phyloP scores from a whole-genome alignment of 139 green algal genomes.

The Nannochloris sp. region DNA sequence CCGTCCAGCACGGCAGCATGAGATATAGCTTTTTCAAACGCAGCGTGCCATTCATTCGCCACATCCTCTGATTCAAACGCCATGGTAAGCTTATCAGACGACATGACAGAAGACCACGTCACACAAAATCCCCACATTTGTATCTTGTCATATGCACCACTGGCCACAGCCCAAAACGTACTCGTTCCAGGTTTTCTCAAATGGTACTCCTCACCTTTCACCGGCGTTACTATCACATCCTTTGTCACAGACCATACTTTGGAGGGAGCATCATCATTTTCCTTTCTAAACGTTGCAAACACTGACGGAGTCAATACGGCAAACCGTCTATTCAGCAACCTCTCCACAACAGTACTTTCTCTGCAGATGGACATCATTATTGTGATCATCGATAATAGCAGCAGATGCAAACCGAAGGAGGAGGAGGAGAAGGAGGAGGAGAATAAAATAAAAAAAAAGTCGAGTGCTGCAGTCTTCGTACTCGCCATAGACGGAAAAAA shows the following conservation, averaged over 20 bases:
- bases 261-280: not conserved
- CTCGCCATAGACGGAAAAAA: no score
- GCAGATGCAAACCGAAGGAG: no score
- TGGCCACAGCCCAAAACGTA: conserved; percentile 24
- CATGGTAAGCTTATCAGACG: conserved; percentile 7
- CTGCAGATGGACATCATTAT: no score
- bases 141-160: conserved; percentile 11
- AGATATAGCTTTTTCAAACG: conserved; percentile 12
- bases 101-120: not conserved
- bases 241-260: conserved; percentile 24
- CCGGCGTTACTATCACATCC: conserved; percentile 1
- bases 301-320: conserved; percentile 10
- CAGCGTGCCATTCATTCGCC: conserved; percentile 16
- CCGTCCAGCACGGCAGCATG: not conserved
- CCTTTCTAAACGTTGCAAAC: conserved; percentile 23
- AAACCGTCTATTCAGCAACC: conserved; percentile 28
- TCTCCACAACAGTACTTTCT: conserved; percentile 23
- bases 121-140: conserved; percentile 21
- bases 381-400: no score
- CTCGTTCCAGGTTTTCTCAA: conserved; percentile 20
- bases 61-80: conserved; percentile 10
- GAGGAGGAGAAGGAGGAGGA: no score
- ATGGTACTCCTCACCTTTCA: conserved; percentile 12
- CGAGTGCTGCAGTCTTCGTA: no score
- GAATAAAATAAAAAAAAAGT: no score